A percentile compares a stretch with the other conserved stretches of the same genome.
These are phyloP conservation scores for Ophiosphaerella herpotricha DNA, from an alignment of 2,329 filamentous ascomycete genomes.

Conservation along the genomic window DNA sequence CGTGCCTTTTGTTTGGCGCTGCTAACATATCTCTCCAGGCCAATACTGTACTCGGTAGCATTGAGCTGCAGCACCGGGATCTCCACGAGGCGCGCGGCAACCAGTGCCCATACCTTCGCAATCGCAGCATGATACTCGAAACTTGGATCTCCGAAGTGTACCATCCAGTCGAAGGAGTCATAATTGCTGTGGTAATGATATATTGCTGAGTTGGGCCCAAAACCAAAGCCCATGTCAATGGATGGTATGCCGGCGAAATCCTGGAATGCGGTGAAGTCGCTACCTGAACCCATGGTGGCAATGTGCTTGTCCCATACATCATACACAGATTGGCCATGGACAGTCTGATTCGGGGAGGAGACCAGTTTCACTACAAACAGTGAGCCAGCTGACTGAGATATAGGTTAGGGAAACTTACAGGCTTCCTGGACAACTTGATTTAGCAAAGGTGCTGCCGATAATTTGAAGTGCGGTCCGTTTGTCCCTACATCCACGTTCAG, in stretches of 20 bases:
- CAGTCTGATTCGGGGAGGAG: slow-evolving; percentile 69
- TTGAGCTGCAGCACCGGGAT: slow-evolving; percentile 54
- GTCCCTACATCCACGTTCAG: slow-evolving; percentile 83
- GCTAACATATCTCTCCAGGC: slow-evolving; percentile 49
- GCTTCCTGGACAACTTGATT: slow-evolving; percentile 73
- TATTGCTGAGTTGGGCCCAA: slow-evolving; percentile 51
- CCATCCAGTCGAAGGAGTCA: slow-evolving; percentile 85
- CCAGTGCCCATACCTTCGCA: slow-evolving; percentile 51
- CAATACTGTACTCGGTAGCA: slow-evolving; percentile 53
- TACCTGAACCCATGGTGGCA: slow-evolving; percentile 59
- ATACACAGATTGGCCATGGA: slow-evolving; percentile 68
- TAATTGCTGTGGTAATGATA: slow-evolving; percentile 86
- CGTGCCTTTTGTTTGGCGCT: slow-evolving; percentile 45
- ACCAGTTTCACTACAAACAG: slow-evolving; percentile 31
- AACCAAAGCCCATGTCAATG: slow-evolving; percentile 54
- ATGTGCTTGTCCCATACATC: slow-evolving; percentile 65
- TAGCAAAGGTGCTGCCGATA: slow-evolving; percentile 74
- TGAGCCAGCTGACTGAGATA: slow-evolving; percentile 12
- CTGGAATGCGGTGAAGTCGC: slow-evolving; percentile 59
- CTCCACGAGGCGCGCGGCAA: slow-evolving; percentile 54
- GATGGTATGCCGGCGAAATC: slow-evolving; percentile 57
- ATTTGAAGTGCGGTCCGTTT: slow-evolving; percentile 65
- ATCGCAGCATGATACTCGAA: slow-evolving; percentile 63
- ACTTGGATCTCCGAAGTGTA: slow-evolving; percentile 69
- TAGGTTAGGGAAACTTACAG: slow-evolving; percentile 36